A percentile compares a stretch with the other conserved stretches of the same genome.
phyloP scores from a whole-genome alignment of 2,329 filamentous ascomycete species.

The Fusarium austroafricanum region DNA sequence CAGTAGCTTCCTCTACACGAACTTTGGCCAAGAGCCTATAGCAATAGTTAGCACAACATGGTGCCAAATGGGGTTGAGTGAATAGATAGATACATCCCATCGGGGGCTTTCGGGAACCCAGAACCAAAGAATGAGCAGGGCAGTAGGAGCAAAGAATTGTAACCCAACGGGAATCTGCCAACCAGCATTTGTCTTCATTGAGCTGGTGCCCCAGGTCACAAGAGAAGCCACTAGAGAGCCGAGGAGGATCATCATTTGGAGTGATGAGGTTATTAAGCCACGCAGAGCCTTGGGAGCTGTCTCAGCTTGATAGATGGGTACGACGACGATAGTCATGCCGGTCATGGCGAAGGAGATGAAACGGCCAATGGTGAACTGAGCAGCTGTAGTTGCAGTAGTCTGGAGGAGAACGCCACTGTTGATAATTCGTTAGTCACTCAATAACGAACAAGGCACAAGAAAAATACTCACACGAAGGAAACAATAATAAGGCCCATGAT shows the following conservation, averaged over 20 bases:
- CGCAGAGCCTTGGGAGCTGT: constrained; percentile 43
- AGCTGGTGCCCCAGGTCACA: constrained; percentile 44
- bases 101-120: constrained; percentile 60
- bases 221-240: constrained; percentile 45
- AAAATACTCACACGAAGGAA: constrained; percentile 1
- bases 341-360: constrained; percentile 49
- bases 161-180: constrained; percentile 61
- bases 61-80: too few relatives aligned
- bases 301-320: constrained; percentile 49
- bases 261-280: constrained; percentile 46
- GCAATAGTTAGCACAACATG: too few relatives aligned
- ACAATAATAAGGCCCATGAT: constrained; percentile 39
- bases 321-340: constrained; percentile 49
- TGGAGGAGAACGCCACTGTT: constrained; percentile 45
- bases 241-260: constrained; percentile 47
- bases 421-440: fast-evolving
- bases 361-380: constrained; percentile 49
- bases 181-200: constrained; percentile 28
- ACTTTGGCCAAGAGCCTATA: neutral
- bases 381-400: constrained; percentile 44
- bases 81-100: constrained; percentile 37
- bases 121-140: constrained; percentile 50
- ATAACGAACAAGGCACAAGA: neutral
- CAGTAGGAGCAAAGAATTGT: constrained; percentile 56
- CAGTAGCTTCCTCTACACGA: neutral